Evolutionary conservation across 2,329 filamentous ascomycete species (phyloP).

Genomic region (Biscogniauxia marginata): DNA sequence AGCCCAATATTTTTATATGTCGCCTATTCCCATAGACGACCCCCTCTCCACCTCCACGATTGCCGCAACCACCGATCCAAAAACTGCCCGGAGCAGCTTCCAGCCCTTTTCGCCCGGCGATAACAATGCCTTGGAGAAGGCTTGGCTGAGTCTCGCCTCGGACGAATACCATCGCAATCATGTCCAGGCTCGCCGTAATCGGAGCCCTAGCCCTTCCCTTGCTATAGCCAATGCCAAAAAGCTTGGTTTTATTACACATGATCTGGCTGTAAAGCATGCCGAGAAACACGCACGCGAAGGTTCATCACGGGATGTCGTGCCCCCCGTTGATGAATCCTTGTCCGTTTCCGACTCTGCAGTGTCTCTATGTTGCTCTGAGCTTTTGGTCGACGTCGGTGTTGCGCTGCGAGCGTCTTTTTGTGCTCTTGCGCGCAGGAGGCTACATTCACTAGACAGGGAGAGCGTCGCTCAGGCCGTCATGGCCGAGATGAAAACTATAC

Average conservation of each 20-base stretch:
- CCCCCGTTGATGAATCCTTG: constrained; percentile 29
- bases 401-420: constrained; percentile 52
- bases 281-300: constrained; percentile 44
- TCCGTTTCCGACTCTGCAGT: constrained; percentile 29
- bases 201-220: constrained; percentile 33
- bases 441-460: constrained; percentile 41
- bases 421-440: constrained; percentile 42
- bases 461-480: constrained; percentile 48
- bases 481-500: constrained; percentile 31
- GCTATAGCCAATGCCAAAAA: constrained; percentile 37
- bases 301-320: constrained; percentile 30
- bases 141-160: constrained; percentile 65
- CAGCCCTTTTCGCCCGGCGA: constrained; percentile 78
- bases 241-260: constrained; percentile 39
- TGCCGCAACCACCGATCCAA: constrained; percentile 49
- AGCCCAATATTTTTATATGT: constrained; percentile 83
- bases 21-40: constrained; percentile 80
- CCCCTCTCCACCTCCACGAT: constrained; percentile 68
- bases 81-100: constrained; percentile 57
- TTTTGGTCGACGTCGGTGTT: constrained; percentile 46
- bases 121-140: constrained; percentile 74
- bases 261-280: constrained; percentile 46
- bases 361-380: constrained; percentile 48
- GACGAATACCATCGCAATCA: constrained; percentile 50
- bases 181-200: constrained; percentile 34